These are phyloP conservation scores for Cladophialophora immunda DNA, from an alignment of 2,329 filamentous ascomycete genomes.

Conservation along the genomic window DNA sequence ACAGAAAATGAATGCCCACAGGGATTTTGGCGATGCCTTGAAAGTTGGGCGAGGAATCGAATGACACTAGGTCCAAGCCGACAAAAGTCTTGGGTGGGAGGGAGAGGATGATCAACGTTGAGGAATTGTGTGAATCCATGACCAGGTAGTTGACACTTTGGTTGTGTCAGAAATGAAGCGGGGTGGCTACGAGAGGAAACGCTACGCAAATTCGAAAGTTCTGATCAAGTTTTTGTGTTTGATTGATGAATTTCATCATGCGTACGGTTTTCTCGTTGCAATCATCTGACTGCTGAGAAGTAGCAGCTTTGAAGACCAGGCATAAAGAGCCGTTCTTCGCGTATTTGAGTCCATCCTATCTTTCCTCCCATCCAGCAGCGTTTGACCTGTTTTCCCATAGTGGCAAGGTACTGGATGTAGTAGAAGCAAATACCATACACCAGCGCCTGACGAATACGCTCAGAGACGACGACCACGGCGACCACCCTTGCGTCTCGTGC, in stretches of 20 bases:
- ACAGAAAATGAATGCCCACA: slow-evolving; percentile 68
- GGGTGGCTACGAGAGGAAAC: not conserved
- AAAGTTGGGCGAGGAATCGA: slow-evolving; percentile 69
- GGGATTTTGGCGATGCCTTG: slow-evolving; percentile 68
- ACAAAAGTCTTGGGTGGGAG: slow-evolving; percentile 59
- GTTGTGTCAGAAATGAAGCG: not conserved
- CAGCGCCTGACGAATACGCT: slow-evolving; percentile 51
- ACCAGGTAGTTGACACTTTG: not conserved
- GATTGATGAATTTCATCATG: slow-evolving; percentile 25
- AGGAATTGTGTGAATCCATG: slow-evolving; percentile 5
- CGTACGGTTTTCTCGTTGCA: slow-evolving; percentile 11
- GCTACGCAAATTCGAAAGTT: slow-evolving; percentile 6
- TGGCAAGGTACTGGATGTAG: not conserved
- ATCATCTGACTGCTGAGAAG: slow-evolving; percentile 17
- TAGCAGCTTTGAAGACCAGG: slow-evolving; percentile 57
- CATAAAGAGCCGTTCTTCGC: slow-evolving; percentile 61
- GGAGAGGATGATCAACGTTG: slow-evolving; percentile 53
- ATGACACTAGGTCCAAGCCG: slow-evolving; percentile 65
- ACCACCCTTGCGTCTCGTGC: slow-evolving; percentile 99
- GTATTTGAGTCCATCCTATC: slow-evolving; percentile 49
- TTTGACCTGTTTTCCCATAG: not conserved
- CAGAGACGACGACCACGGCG: slow-evolving; percentile 99
- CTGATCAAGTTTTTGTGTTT: slow-evolving; percentile 7
- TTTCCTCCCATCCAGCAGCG: not conserved
- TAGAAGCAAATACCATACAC: slow-evolving; percentile 10